phyloP scores from a whole-genome alignment of 2,329 filamentous ascomycete genomes.

The Tolypocladium endophyticum region DNA sequence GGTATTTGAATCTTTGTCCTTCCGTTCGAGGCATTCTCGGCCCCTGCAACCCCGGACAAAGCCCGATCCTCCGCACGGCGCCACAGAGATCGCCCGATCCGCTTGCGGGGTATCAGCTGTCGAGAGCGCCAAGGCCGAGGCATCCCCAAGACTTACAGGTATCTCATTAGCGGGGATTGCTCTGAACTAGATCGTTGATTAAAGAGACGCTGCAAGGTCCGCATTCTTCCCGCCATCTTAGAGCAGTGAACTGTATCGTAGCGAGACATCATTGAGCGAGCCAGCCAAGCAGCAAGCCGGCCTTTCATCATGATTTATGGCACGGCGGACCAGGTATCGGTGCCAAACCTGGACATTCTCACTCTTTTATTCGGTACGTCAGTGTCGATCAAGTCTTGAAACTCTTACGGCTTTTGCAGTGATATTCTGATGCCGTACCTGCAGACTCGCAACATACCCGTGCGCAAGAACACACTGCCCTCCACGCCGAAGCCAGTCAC shows the following conservation, averaged over 20 bases:
- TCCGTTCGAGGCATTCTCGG: not conserved
- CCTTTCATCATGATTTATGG: not conserved
- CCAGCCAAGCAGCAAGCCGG: not conserved
- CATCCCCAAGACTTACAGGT: not conserved
- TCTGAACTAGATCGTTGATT: not conserved
- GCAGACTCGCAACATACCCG: conserved; percentile 23
- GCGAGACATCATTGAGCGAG: not conserved
- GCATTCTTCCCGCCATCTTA: too few species aligned
- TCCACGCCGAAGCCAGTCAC: conserved; percentile 48
- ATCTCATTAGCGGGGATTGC: not conserved
- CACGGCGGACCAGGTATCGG: not conserved
- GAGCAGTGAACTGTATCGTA: not conserved
- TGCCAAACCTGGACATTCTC: conserved; percentile 31
- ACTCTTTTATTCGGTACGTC: conserved; percentile 31
- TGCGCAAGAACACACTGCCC: conserved; percentile 33
- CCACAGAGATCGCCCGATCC: not conserved
- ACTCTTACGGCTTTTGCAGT: not conserved
- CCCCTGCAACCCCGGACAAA: not conserved
- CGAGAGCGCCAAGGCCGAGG: not conserved
- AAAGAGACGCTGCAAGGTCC: too few species aligned
- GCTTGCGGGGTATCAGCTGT: not conserved
- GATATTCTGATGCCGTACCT: not conserved
- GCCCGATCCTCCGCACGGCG: not conserved
- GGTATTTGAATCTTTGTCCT: too few species aligned
- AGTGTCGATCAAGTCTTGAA: not conserved